Evolutionary conservation across 2,329 filamentous ascomycete species (phyloP).

Genomic region (Fonsecaea nubica): DNA sequence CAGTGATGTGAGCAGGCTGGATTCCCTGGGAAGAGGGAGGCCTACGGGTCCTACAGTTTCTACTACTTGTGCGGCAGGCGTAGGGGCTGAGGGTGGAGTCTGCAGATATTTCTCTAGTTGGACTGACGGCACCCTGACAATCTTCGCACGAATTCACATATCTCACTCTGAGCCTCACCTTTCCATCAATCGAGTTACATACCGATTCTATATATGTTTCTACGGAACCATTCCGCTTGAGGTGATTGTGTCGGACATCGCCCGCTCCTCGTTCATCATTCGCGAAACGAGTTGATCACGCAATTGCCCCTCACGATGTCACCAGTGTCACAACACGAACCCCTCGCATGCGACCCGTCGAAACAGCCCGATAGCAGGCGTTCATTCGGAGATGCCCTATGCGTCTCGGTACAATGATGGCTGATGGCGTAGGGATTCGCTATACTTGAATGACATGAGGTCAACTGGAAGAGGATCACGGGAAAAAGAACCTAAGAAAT

Average conservation of each 20-base stretch:
- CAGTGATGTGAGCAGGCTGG: constrained; percentile 23
- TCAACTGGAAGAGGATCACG: constrained; percentile 4
- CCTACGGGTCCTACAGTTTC: neutral
- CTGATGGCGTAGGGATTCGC: neutral
- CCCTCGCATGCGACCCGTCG: constrained; percentile 14
- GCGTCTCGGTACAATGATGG: neutral
- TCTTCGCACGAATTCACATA: neutral
- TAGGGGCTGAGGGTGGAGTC: neutral
- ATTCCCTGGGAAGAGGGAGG: neutral
- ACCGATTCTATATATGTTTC: neutral
- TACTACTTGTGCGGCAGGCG: neutral
- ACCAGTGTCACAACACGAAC: constrained; percentile 21
- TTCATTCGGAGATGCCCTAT: constrained; percentile 23
- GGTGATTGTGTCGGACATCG: constrained; percentile 9
- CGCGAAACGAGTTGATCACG: constrained; percentile 25
- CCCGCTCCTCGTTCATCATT: constrained; percentile 3
- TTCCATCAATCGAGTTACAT: neutral
- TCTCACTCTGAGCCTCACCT: neutral
- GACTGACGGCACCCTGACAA: neutral
- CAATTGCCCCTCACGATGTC: constrained; percentile 34
- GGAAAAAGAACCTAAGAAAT: neutral
- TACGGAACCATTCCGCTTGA: constrained; percentile 3
- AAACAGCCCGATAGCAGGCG: neutral
- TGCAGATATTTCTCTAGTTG: neutral
- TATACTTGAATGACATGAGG: constrained; percentile 15